Evolutionary conservation across 306 rosid genomes (phyloP), one percentile per base, ranked within the genome.

Genomic region (Trifolium dubium): DNA sequence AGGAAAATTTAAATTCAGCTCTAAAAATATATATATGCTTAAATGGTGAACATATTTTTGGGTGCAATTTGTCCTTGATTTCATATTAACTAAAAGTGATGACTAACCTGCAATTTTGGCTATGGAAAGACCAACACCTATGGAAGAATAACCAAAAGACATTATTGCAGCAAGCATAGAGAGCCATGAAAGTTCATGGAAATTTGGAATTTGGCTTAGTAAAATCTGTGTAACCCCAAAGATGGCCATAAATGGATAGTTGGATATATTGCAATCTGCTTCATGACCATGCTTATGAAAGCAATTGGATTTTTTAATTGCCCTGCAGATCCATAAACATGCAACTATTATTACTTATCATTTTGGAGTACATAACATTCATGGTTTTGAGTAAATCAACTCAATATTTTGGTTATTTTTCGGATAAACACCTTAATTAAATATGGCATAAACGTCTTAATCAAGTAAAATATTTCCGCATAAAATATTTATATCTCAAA

Each of bases 61-160:
- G 11, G 5, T 44, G n/a, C 50, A 44, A 44, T 44, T 44, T 44
- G 5, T 44, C 50, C 6, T 44, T 11, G 11, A 44, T 11, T 11
- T 34, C 8, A 31, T 55, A 49, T 28, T 30, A 67, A 70, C 29
- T 9, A 40, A 41, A 8, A 60, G 69, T 43, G 47, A 66, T 18
- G 32, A 2, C 51, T 53, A 53, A 85, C 88, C 88, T 81, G 88
- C 83, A 71, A 85, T 37, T 61, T 67, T 85, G 56, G 83, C 88
- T 18, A 78, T 71, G 77, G 88, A 71, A 47, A 85, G 86, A 47
- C 60, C 84, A 47, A 85, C 9, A 4, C 82, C 80, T 11, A 85
- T 81, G 47, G 37, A 12, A 67, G 84, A 32, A 49, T 85, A 85
- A 55, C 86, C 72, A 68, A 82, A 47, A 11, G 88, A 85, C 88